Conservation (phyloP, 306 rosid genomes). For the Potentilla sterilis region DNA sequence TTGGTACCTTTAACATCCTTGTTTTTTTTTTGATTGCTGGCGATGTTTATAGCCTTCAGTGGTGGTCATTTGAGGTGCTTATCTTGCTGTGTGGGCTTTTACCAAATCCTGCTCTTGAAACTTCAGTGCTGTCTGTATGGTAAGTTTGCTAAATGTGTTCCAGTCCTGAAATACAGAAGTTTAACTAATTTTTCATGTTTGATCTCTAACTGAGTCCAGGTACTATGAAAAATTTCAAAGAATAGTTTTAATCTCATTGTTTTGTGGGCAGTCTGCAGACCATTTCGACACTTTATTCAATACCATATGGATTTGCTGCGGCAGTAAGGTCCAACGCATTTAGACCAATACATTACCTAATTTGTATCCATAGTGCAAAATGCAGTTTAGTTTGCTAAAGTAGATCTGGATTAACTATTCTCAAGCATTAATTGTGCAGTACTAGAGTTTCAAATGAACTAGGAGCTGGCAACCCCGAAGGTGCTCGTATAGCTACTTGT, state of each 20-base stretch:
- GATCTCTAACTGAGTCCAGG: not conserved
- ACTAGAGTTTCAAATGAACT: slow-evolving; percentile 76
- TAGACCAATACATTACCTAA: not conserved
- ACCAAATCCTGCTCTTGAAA: slow-evolving; percentile 79
- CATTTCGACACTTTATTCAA: slow-evolving; percentile 18
- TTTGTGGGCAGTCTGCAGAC: slow-evolving; percentile 16
- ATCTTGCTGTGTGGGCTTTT: slow-evolving; percentile 61
- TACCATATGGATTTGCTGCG: slow-evolving; percentile 24
- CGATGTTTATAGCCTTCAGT: slow-evolving; percentile 42
- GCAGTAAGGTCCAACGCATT: slow-evolving; percentile 20
- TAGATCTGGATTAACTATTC: not conserved
- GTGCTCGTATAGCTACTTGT: slow-evolving; percentile 44
- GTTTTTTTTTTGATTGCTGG: not conserved
- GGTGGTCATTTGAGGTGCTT: slow-evolving; percentile 75
- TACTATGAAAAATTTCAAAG: not conserved
- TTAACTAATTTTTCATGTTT: not conserved
- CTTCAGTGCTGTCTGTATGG: slow-evolving; percentile 81
- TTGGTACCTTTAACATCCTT: too few relatives aligned
- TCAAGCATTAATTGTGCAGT: slow-evolving; percentile 20
- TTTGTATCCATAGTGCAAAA: not conserved
- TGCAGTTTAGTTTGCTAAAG: not conserved
- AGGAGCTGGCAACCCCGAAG: slow-evolving; percentile 62
- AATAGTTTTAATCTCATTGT: not conserved
- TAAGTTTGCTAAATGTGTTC: slow-evolving; percentile 10
- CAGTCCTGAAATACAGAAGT: not conserved